Conservation (phyloP, 352 stramenopile species). For the Pythium chondricola region DNA sequence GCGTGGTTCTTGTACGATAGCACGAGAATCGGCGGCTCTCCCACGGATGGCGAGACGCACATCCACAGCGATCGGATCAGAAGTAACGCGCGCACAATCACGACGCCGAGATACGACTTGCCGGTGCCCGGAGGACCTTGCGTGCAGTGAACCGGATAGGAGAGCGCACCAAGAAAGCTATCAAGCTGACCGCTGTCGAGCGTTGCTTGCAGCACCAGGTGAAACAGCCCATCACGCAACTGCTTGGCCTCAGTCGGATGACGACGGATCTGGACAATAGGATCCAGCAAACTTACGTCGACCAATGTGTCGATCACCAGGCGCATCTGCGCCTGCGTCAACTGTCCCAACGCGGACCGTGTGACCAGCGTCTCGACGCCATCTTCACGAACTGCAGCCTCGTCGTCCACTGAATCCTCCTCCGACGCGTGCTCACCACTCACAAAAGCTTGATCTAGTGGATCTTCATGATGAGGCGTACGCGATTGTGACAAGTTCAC, state of each 20-base stretch:
- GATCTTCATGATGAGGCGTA: too few relatives aligned
- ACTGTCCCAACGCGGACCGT: too few relatives aligned
- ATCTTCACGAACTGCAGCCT: slow-evolving; percentile 7
- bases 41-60: slow-evolving; percentile 47
- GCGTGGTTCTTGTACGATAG: slow-evolving; percentile 88
- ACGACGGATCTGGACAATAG: slow-evolving; percentile 75
- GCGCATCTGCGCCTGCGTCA: background rate
- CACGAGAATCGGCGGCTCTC: slow-evolving; percentile 70
- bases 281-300: slow-evolving; percentile 48
- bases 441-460: slow-evolving; percentile 5
- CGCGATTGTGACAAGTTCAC: slow-evolving; percentile 49
- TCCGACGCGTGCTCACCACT: background rate
- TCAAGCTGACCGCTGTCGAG: slow-evolving; percentile 67
- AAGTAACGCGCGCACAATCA: slow-evolving; percentile 76
- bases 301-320: slow-evolving; percentile 46
- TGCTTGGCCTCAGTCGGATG: slow-evolving; percentile 21
- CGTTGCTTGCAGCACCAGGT: slow-evolving; percentile 43
- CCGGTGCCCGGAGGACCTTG: slow-evolving; percentile 85
- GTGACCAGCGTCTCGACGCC: background rate
- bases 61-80: slow-evolving; percentile 74
- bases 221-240: slow-evolving; percentile 31
- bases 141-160: slow-evolving; percentile 77
- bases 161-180: slow-evolving; percentile 66
- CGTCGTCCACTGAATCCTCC: background rate
- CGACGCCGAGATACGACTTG: slow-evolving; percentile 87